Evolutionary conservation across 2,329 filamentous ascomycete genomes (phyloP), one percentile per base, ranked within the genome.

Genomic region (Canariomyces notabilis): DNA sequence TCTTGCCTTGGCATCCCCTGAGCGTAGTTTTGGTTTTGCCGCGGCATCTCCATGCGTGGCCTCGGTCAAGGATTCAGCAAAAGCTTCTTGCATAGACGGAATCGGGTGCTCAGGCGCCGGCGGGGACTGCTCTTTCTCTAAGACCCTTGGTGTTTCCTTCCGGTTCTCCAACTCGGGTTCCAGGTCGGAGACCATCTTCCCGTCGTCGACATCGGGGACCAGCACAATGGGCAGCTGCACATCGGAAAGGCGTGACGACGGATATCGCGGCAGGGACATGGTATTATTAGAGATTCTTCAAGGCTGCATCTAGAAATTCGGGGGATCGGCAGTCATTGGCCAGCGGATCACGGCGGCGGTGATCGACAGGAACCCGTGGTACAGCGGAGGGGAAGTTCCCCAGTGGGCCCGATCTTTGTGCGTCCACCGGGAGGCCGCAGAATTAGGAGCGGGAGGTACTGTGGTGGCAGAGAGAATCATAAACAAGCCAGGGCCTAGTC

Each of bases 31-130:
- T 0, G 77, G 77, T 55, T 80, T 79, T 29, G 60, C 55, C 5
- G 63, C 59, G 11, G 66, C 66, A 3, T 66, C 63, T 9, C 67
- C 70, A n/a, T 71, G 69, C 12, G 79, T 79, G 26, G 83, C 83
- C 60, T 93, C 88, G 47, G 80, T 70, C 56, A 93, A 79, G 2
- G 87, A 91, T 67, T 93, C 88, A 57, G 86, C 82, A 62, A 94
- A 93, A 51, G 88, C 86, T 51, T 77, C 79, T 64, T 93, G 88
- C 79, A 93, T 86, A 22, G 78, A 76, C 14, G 79, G 70, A 42
- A 93, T 83, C 6, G 88, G 88, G 61, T 94, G 88, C 21, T 64
- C 59, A 9, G 71, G 72, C 9, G 48, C 51, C 23, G 56, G 44
- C 21, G 54, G 38, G 20, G 47, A 23, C 26, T 29, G 48, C 15